Base-by-base conservation (phyloP, 2,329 filamentous ascomycete species). In the Chaetomium sp. region DNA sequence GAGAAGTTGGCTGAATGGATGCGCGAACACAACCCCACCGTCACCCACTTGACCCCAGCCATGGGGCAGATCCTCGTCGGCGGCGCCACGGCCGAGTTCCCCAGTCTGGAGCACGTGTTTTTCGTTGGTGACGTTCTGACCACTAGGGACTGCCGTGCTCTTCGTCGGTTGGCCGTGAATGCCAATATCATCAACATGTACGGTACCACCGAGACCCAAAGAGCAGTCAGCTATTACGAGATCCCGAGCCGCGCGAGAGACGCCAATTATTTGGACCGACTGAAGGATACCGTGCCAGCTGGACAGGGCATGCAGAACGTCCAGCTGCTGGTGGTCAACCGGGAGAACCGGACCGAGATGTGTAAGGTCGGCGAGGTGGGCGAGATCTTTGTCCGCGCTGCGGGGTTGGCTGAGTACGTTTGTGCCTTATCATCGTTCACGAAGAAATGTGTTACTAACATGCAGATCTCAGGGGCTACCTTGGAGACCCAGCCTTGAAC, bases 1-100 rank as follows among this genome's bases (percentile, higher is more conserved):
- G 91, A 96, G 72, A 85, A 79, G 64, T 76, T 96, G 11, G 86
- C 86, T 4, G 90, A 95, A 67, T 99, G 94, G 94, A 89, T 96
- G 79, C 77, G 79, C 52, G 81, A 86, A 52, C 81, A 88, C 66
- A 74, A 79, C 54, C 83, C 88, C 2, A 95, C 86, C 12, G 88
- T 91, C 19, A 90, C 87, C 10, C 94, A 97, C 71, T 74, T 97
- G 41, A 99, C 94, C 1, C 94, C 94, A 8, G 94, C 94, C 55
- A 96, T 97, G 91, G 91, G 91, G 54, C 89, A 96, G 65, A 94
- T 97, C 59, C 75, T 97, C 1, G 86, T 92, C n/a, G 91, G 91
- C 44, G 89, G 88, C 62, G 88, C 90, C 32, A 85, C 76, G 3
- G 85, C 89, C 0, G 72, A 88, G 62, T 95, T 96, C 66, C 87